Percentiles rank a stretch among this genome's conserved stretches.
Conservation (phyloP, 306 rosid genomes). For the Dryas drummondii region DNA sequence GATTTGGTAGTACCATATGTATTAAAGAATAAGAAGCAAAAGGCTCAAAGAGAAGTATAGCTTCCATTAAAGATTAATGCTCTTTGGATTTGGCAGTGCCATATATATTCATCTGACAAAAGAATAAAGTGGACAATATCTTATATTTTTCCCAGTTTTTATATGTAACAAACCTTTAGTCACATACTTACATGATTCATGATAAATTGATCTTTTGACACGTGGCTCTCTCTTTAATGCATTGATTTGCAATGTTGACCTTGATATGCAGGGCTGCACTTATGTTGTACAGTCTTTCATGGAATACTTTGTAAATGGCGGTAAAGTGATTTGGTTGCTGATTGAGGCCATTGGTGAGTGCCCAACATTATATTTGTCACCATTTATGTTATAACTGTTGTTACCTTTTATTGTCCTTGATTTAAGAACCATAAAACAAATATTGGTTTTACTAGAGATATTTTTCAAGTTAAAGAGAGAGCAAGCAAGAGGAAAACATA, state of each 20-base stretch:
- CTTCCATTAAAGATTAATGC: too few species aligned
- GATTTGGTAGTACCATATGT: too few species aligned
- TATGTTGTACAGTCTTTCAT: conserved; percentile 48
- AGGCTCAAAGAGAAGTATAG: too few species aligned
- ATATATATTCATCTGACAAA: too few species aligned
- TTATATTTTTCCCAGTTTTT: too few species aligned
- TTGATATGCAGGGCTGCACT: conserved; percentile 67
- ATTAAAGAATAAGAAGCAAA: too few species aligned
- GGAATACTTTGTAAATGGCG: conserved; percentile 51
- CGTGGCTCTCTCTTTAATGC: conserved; percentile 13
- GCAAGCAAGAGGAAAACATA: background rate
- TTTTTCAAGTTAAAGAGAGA: background rate
- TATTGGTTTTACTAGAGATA: background rate
- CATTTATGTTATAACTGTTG: conserved; percentile 8
- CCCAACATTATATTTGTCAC: background rate
- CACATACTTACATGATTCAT: background rate
- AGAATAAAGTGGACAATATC: too few species aligned
- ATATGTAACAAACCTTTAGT: too few species aligned
- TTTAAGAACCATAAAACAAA: background rate
- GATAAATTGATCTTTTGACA: background rate
- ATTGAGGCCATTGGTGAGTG: conserved; percentile 85
- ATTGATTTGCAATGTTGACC: conserved; percentile 21
- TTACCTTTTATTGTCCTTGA: background rate
- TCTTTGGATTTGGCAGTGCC: too few species aligned
- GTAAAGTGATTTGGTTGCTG: conserved; percentile 61